phyloP scores from a whole-genome alignment of 202 grass and related monocot genomes.

The Brachypodium distachyon region DNA sequence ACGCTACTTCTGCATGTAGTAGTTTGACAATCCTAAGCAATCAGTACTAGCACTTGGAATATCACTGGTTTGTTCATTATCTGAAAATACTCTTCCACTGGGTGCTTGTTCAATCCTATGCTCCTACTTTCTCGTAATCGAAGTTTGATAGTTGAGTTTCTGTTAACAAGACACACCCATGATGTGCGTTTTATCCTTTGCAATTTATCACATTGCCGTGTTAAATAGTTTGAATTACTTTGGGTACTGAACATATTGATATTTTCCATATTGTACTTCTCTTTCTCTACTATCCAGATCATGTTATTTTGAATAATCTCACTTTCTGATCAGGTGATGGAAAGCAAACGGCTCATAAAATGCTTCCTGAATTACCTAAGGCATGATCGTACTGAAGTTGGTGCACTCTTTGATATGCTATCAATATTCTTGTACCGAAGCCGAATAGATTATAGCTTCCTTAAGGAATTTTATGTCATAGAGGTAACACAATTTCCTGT shows the following conservation, averaged over 20 bases:
- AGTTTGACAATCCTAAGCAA: neutral
- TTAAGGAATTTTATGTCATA: slow-evolving; percentile 97
- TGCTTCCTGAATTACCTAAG: slow-evolving; percentile 96
- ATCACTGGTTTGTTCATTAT: neutral
- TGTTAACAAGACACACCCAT: neutral
- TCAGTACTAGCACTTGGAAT: neutral
- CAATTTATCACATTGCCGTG: neutral
- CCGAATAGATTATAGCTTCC: slow-evolving; percentile 95
- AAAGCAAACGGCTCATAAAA: slow-evolving; percentile 97
- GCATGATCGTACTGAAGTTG: slow-evolving; percentile 80
- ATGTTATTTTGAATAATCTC: slow-evolving; percentile 4
- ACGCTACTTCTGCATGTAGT: neutral
- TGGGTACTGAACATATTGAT: neutral
- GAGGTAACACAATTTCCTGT: slow-evolving; percentile 56
- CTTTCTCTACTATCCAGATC: neutral
- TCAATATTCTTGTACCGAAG: slow-evolving; percentile 97
- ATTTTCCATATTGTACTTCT: neutral
- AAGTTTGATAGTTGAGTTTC: neutral
- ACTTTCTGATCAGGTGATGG: slow-evolving; percentile 71
- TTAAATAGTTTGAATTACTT: neutral
- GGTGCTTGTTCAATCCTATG: neutral
- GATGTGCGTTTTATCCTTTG: neutral
- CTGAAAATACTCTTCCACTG: neutral
- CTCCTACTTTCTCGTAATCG: neutral
- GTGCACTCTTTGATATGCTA: slow-evolving; percentile 97